phyloP scores from a whole-genome alignment of 441 rosid species.

The California macrophylla region DNA sequence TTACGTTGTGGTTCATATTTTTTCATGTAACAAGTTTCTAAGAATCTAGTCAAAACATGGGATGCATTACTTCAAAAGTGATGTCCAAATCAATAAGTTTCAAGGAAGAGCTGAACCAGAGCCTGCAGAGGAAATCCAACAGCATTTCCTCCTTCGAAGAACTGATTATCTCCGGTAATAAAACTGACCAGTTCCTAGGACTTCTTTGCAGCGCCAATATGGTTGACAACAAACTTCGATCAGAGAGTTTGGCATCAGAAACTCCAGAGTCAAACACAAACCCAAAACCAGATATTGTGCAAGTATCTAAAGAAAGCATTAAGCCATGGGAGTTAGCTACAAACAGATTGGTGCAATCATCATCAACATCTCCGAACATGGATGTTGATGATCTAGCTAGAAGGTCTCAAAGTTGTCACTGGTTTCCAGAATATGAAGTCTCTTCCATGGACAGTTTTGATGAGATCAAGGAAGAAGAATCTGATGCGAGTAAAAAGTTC shows the following conservation, averaged over 20 bases:
- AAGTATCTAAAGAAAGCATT: background rate
- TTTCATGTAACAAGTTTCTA: background rate
- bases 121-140: slow-evolving; percentile 18
- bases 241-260: slow-evolving; percentile 6
- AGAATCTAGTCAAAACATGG: slow-evolving; percentile 23
- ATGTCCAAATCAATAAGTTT: slow-evolving; percentile 25
- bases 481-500: background rate
- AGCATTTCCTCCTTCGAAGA: slow-evolving; percentile 10
- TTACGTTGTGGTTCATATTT: background rate
- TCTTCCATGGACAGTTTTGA: slow-evolving; percentile 6
- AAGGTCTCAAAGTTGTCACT: slow-evolving; percentile 28
- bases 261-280: slow-evolving; percentile 8
- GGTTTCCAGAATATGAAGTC: slow-evolving; percentile 8
- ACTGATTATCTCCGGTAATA: slow-evolving; percentile 5
- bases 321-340: slow-evolving; percentile 6
- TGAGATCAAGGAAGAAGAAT: slow-evolving; percentile 6
- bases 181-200: slow-evolving; percentile 21
- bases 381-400: slow-evolving; percentile 13
- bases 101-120: slow-evolving; percentile 21
- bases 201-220: slow-evolving; percentile 18
- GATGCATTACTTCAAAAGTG: slow-evolving; percentile 36
- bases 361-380: background rate
- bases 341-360: background rate
- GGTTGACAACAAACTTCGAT: slow-evolving; percentile 13
- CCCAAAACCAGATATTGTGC: background rate